phyloP scores from a whole-genome alignment of 306 rosid genomes.

The Dryas drummondii region DNA sequence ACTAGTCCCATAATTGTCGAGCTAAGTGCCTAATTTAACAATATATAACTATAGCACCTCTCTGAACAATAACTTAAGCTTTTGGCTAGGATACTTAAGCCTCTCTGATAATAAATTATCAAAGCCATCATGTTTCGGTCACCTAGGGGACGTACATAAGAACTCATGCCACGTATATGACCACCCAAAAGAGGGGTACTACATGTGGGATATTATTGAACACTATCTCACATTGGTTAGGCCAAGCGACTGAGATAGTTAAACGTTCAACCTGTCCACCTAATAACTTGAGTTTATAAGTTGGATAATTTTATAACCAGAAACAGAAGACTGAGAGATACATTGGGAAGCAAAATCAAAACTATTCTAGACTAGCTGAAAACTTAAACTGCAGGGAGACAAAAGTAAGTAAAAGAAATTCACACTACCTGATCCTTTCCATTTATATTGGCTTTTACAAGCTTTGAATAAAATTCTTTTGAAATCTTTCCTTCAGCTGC shows the following conservation, averaged over 20 bases:
- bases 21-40: neutral
- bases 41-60: neutral
- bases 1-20: neutral
- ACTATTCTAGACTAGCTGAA: neutral
- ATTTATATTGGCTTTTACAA: slow-evolving; percentile 87
- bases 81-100: neutral
- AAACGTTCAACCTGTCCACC: neutral
- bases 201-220: neutral
- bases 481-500: slow-evolving; percentile 45
- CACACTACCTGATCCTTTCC: slow-evolving; percentile 91
- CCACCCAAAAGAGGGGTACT: too few relatives aligned
- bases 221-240: neutral
- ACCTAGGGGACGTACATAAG: neutral
- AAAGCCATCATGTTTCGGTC: neutral
- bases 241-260: neutral
- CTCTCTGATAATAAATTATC: too few relatives aligned
- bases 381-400: neutral
- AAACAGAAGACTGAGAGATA: neutral
- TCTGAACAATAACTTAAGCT: neutral
- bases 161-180: too few relatives aligned
- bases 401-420: neutral
- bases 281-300: neutral
- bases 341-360: neutral
- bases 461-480: slow-evolving; percentile 80
- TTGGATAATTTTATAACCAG: neutral